A percentile compares a stretch with the other conserved stretches of the same genome.
These are phyloP conservation scores for Sporisorium exsertum DNA, from an alignment of 1,284 basidiomycete genomes.

Conservation along the genomic window DNA sequence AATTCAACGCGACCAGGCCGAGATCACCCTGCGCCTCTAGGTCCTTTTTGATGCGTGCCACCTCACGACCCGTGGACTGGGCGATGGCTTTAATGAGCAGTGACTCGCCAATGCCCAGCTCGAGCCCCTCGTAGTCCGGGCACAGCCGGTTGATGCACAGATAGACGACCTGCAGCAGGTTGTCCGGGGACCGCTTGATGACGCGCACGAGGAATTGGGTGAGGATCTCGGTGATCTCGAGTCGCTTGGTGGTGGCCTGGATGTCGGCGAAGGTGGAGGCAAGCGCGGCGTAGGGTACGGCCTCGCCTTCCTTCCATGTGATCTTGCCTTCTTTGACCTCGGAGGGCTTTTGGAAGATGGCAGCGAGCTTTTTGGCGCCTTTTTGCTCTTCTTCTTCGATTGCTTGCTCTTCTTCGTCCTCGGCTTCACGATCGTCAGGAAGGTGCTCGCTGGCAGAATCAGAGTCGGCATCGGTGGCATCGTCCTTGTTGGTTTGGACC, in stretches of 20 bases:
- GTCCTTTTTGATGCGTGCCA: constrained; percentile 86
- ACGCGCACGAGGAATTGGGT: constrained; percentile 90
- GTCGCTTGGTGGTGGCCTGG: constrained; percentile 92
- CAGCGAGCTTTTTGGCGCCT: constrained; percentile 47
- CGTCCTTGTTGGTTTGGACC: constrained; percentile 38
- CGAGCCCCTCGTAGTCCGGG: constrained; percentile 94
- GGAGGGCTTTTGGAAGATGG: constrained; percentile 57
- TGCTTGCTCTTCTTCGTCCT: constrained; percentile 55
- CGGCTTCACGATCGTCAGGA: constrained; percentile 32
- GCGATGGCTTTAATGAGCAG: constrained; percentile 94
- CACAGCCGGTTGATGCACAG: constrained; percentile 97
- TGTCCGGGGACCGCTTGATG: constrained; percentile 81
- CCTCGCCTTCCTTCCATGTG: constrained; percentile 84
- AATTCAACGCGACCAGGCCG: constrained; percentile 92
- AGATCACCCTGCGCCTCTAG: constrained; percentile 94
- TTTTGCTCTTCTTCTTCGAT: constrained; percentile 50
- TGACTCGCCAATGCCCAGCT: constrained; percentile 96
- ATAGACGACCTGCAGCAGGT: constrained; percentile 89
- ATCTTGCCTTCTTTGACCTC: constrained; percentile 77
- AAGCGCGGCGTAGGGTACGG: constrained; percentile 92
- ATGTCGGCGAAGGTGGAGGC: constrained; percentile 89
- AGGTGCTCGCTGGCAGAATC: constrained; percentile 63
- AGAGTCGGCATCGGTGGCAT: constrained; percentile 20
- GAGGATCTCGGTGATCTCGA: constrained; percentile 90
- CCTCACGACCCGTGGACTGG: constrained; percentile 89